Conservation (phyloP, 78 protist genomes). For the Creolimax fragrantissima region DNA sequence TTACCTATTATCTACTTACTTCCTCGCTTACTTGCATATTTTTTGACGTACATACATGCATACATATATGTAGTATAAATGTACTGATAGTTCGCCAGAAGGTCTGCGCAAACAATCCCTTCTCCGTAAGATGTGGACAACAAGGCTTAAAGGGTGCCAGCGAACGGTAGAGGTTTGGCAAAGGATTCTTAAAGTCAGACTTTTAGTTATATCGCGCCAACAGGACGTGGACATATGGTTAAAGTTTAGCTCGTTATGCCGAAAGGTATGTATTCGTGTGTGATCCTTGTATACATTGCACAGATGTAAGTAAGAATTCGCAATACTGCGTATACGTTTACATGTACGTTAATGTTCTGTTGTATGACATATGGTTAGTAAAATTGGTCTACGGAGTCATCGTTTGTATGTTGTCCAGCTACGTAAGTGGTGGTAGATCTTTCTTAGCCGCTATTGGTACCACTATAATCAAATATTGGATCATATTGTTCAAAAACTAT, state of each 20-base stretch:
- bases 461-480: no score
- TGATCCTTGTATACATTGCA: not conserved
- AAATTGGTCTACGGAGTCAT: not conserved
- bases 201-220: slow-evolving; percentile 70
- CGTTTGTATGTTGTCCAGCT: no score
- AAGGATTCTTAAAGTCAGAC: slow-evolving; percentile 60
- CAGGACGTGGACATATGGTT: slow-evolving; percentile 69
- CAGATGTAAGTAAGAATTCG: not conserved
- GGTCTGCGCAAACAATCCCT: not conserved
- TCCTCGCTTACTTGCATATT: no score
- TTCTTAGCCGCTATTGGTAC: not conserved
- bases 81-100: not conserved
- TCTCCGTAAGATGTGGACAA: slow-evolving; percentile 63
- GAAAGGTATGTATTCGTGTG: slow-evolving; percentile 36
- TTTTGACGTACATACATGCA: not conserved
- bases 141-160: slow-evolving; percentile 68
- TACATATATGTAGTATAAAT: slow-evolving; percentile 4
- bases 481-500: no score
- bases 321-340: not conserved
- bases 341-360: not conserved
- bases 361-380: not conserved
- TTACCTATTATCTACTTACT: no score
- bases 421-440: no score
- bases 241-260: slow-evolving; percentile 69
- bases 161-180: slow-evolving; percentile 84